Base-by-base conservation (phyloP, 208 protist species). In the Trypanosoma melophagium region DNA sequence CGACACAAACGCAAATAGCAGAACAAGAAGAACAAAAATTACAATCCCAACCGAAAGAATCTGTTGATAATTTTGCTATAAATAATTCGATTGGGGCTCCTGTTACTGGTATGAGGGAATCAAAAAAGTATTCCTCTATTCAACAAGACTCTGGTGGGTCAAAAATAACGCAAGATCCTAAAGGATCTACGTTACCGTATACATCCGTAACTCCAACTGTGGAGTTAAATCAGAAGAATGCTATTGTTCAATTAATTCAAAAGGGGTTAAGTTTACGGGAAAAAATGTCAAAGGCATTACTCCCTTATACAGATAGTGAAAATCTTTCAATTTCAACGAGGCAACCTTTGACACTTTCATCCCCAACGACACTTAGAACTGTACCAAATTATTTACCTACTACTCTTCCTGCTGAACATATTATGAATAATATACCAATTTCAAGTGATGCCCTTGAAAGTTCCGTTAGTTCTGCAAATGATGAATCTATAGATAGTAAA, bases 251-350 rank as follows among this genome's bases (percentile, higher is more conserved):
- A 38, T 69, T 89, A 22, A 58, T 89, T 21, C 71, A 77, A 38
- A 67, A 76, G 24, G 83, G 83, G 0, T 57, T 79, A 25, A 69
- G 42, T 10, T 55, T 89, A 28, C 76, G 80, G 13, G 71, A 77
- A 21, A 71, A 78, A 55, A 89, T 89, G 83, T 50, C 71, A 8
- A 62, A 69, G 5, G 83, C 79, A 9, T 50, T 81, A 13, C 64
- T 53, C 1, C 45, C 55, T 44, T 55, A 31, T 47, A 38, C 38
- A 13, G 21, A 2, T 44, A 42, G 62, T 42, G 69, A 68, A 17
- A 47, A 42, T 47, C 5, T 67, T 45, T 14, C 19, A n/a, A 21
- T 51, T 19, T 45, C 53, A n/a, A n/a, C 52, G 10, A 59, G 40
- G 21, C 12, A 60, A 42, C 10, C 44, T 45, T 61, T 24, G 1